Base-by-base conservation (phyloP, 208 protist species). In the Acanthamoeba polyphaga region DNA sequence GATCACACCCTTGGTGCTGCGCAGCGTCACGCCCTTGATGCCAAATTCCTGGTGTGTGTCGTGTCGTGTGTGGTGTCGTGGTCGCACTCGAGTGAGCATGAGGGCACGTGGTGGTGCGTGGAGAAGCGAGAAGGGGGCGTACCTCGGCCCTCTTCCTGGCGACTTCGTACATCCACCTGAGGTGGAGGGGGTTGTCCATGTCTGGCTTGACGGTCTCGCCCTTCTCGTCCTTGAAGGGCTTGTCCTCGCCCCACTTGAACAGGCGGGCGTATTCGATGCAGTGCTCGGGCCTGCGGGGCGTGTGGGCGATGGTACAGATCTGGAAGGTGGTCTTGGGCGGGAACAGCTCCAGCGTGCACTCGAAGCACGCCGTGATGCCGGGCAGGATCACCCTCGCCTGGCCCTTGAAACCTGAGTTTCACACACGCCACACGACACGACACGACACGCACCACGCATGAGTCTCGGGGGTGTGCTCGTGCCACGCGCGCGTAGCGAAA, bases 241-340 rank as follows among this genome's bases (percentile, higher is more conserved):
- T 76, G 46, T 98, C 96, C 72, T 97, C 29, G 58, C 70, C 53
- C 96, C 96, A 97, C 32, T 82, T 64, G 24, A 96, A 38, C 19
- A 95, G 64, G 19, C 85, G 92, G 38, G 98, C 98, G 96, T 99
- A 99, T 72, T 99, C 96, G 34, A 99, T 98, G 96, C 99, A 99
- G 97, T 99, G 99, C 96, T 99, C 99, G 15, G 99, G 98, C 8
- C 98, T 87, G 87, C 99, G 98, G 12, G 99, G 99, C 22, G 98
- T 99, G 78, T 97, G 98, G 68, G 99, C 98, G 13, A 99, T 97
- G 1, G 99, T 99, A 96, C 99, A 99, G 68, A 99, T 96, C 29
- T 98, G 98, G 76, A 99, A 96, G 78, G 97, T 93, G 49, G 46
- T 82, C 38, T 55, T 34, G 53, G 89, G 89, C 19, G 89, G 89